Conservation (phyloP, 345 rosid species). For the Eucalyptus marginata region DNA sequence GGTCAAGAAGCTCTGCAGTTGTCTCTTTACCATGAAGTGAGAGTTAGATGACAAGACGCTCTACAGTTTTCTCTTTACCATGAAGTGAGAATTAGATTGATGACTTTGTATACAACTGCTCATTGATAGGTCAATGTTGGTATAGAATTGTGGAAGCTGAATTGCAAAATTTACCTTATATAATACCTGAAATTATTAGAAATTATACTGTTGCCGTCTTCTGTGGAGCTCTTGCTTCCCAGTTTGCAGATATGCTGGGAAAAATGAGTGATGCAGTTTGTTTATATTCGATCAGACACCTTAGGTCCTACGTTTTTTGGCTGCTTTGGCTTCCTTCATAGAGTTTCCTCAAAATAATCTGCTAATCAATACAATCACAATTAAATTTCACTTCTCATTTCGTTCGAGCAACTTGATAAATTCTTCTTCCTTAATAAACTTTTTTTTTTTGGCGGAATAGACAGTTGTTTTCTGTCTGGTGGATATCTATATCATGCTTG, state of each 20-base stretch:
- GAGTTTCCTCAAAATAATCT: background rate
- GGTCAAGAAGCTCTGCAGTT: background rate
- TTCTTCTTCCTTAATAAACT: background rate
- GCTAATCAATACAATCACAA: background rate
- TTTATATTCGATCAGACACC: background rate
- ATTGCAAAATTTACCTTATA: background rate
- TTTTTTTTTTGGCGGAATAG: conserved; percentile 26
- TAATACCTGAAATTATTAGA: background rate
- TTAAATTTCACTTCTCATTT: background rate
- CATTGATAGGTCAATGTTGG: background rate
- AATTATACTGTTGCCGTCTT: background rate
- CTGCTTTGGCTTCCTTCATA: background rate
- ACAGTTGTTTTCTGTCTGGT: conserved; percentile 98
- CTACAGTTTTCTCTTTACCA: background rate
- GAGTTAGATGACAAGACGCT: background rate
- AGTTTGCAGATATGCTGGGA: background rate
- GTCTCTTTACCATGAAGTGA: background rate
- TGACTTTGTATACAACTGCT: background rate
- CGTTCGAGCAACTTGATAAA: background rate
- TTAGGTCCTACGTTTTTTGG: background rate
- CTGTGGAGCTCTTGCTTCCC: background rate
- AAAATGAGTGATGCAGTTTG: background rate
- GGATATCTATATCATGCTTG: conserved; percentile 96
- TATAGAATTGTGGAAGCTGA: background rate
- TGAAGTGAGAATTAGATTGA: background rate